A percentile compares a stretch with the other conserved stretches of the same genome.
Conservation (phyloP, 495 filamentous ascomycete genomes). For the Aspergillus cavernicola region DNA sequence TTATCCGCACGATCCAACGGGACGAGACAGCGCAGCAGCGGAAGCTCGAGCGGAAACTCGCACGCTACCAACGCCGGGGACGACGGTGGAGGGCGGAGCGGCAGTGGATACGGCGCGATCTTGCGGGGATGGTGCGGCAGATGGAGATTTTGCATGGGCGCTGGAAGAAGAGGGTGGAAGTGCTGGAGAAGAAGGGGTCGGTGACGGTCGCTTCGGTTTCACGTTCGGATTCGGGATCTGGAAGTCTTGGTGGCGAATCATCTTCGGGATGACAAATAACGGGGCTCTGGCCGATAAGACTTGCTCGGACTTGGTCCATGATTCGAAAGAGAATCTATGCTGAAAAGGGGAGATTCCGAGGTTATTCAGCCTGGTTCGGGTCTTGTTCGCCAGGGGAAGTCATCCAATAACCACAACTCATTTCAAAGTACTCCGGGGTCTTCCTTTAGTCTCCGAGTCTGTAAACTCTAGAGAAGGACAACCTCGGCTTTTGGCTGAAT, state of each 20-base stretch:
- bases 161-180: conserved; percentile 11
- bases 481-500: no score
- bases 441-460: no score
- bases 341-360: conserved; percentile 17
- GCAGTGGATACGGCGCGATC: conserved; percentile 14
- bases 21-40: conserved; percentile 8
- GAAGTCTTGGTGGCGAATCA: neutral
- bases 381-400: no score
- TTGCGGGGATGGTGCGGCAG: conserved; percentile 7
- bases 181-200: neutral
- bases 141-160: conserved; percentile 10
- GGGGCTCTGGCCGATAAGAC: no score
- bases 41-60: conserved; percentile 12
- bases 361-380: neutral
- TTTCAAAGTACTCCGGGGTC: no score
- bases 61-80: conserved; percentile 7
- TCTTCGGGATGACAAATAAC: neutral
- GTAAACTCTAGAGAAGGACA: no score
- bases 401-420: no score
- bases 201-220: neutral
- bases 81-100: conserved; percentile 12
- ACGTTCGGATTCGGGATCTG: neutral
- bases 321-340: no score
- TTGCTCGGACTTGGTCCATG: no score
- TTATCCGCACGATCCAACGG: conserved; percentile 22